Conservation (phyloP, 805 yeast species). For the Yamadazyma olivae region DNA sequence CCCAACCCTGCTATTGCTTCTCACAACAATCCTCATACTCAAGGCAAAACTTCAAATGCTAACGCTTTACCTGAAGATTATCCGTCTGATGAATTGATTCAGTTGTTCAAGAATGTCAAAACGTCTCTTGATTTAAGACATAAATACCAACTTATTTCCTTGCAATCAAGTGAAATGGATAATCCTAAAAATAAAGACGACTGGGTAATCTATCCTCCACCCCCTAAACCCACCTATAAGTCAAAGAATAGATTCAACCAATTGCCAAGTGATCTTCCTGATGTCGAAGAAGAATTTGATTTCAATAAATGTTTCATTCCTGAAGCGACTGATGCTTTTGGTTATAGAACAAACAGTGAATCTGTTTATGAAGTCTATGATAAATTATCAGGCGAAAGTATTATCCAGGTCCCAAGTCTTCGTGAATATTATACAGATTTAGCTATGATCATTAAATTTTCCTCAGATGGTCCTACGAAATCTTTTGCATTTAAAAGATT, state of each 20-base stretch:
- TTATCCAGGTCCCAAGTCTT: constrained; percentile 73
- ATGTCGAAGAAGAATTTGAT: constrained; percentile 54
- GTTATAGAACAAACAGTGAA: constrained; percentile 50
- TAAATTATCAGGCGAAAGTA: constrained; percentile 15
- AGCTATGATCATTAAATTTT: constrained; percentile 65
- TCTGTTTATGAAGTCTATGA: constrained; percentile 69
- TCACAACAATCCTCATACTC: constrained; percentile 10
- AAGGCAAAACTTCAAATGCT: constrained; percentile 5
- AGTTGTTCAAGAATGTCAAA: constrained; percentile 58
- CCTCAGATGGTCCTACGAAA: constrained; percentile 95
- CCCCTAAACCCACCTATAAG: constrained; percentile 81
- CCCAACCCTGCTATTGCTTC: constrained; percentile 14
- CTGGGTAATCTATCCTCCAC: constrained; percentile 89
- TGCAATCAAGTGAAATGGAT: constrained; percentile 61
- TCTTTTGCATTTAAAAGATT: constrained; percentile 93
- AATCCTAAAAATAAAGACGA: constrained; percentile 77
- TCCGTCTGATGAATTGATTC: constrained; percentile 68
- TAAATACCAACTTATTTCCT: constrained; percentile 67
- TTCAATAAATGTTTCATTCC: constrained; percentile 58
- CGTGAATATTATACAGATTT: constrained; percentile 83
- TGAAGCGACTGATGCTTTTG: constrained; percentile 34
- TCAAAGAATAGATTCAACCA: constrained; percentile 58
- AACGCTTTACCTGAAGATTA: constrained; percentile 40
- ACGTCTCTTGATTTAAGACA: constrained; percentile 71
- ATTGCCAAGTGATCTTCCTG: constrained; percentile 27